Percentiles rank a stretch among this genome's conserved stretches.
phyloP scores from a whole-genome alignment of 495 filamentous ascomycete genomes.

The Podospora pseudoanserina region DNA sequence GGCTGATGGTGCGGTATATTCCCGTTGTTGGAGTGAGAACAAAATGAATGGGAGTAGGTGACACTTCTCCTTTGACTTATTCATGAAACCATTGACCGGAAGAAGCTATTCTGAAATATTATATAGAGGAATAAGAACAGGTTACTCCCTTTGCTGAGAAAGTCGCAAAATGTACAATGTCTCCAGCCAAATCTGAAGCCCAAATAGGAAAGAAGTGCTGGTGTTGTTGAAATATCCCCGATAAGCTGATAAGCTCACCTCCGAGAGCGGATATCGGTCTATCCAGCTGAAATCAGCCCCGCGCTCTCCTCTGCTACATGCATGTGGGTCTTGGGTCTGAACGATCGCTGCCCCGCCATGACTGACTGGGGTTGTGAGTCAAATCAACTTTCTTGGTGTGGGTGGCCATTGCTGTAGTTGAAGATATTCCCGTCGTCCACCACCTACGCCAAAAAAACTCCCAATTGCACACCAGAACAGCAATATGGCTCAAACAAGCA shows the following conservation, averaged over 20 bases:
- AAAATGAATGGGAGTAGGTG: no score
- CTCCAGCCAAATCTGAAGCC: background rate
- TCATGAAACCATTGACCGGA: no score
- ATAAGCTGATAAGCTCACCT: background rate
- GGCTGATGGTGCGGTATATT: no score
- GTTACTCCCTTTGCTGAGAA: background rate
- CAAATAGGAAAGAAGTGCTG: background rate
- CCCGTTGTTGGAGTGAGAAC: no score
- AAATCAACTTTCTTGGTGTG: conserved; percentile 13
- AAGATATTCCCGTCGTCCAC: background rate
- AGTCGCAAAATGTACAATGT: background rate
- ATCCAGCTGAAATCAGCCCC: background rate
- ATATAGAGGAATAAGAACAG: background rate
- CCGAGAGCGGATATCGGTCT: background rate
- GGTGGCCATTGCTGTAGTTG: background rate
- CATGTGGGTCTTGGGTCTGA: conserved; percentile 1
- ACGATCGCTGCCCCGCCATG: conserved; percentile 21
- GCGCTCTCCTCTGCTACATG: background rate
- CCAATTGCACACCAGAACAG: conserved; percentile 5
- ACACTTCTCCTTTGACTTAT: no score
- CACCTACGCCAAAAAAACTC: background rate
- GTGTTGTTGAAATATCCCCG: background rate
- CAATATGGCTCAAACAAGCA: conserved; percentile 18
- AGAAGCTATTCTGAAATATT: no score
- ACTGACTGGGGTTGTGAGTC: conserved; percentile 18